Conservation (phyloP, 352 stramenopile genomes). For the Globisporangium recalcitrans region DNA sequence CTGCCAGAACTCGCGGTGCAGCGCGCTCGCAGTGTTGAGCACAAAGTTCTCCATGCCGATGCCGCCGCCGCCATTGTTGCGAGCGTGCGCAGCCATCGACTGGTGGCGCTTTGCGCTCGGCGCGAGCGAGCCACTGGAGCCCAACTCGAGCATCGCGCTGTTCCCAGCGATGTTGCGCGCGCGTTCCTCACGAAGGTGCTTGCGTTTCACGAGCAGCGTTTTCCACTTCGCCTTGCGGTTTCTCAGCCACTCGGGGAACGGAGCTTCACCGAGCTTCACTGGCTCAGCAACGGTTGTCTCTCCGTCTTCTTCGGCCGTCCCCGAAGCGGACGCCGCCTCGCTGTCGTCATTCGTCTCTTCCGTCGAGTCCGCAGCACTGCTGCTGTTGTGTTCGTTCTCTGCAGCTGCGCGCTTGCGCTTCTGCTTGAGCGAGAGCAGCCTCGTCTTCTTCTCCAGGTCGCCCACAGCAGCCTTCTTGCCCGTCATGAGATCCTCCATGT, state of each 20-base stretch:
- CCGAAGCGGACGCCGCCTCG: not conserved
- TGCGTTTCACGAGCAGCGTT: conserved; percentile 42
- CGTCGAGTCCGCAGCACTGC: conserved; percentile 7
- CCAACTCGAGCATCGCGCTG: conserved; percentile 8
- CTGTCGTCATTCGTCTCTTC: conserved; percentile 28
- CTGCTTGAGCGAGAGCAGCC: conserved; percentile 9
- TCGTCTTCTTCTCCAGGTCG: conserved; percentile 9
- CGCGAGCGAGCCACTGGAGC: conserved; percentile 1
- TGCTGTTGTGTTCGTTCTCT: conserved; percentile 11
- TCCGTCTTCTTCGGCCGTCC: conserved; percentile 5
- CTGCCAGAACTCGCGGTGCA: conserved; percentile 71
- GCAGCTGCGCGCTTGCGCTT: conserved; percentile 16
- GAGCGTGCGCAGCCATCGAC: conserved; percentile 15
- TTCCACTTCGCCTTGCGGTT: conserved; percentile 80
- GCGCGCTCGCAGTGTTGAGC: conserved; percentile 43
- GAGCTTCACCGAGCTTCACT: conserved; percentile 55
- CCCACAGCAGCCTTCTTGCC: conserved; percentile 18
- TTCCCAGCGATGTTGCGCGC: conserved; percentile 25
- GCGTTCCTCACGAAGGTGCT: conserved; percentile 52
- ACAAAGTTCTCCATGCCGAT: conserved; percentile 83
- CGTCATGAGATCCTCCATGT: conserved; percentile 56
- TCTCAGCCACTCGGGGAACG: conserved; percentile 53
- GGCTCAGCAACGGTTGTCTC: conserved; percentile 6
- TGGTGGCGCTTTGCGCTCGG: conserved; percentile 36
- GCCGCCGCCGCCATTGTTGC: conserved; percentile 29